Evolutionary conservation across 2,329 filamentous ascomycete species (phyloP).

Genomic region (Elsinoe perseae): DNA sequence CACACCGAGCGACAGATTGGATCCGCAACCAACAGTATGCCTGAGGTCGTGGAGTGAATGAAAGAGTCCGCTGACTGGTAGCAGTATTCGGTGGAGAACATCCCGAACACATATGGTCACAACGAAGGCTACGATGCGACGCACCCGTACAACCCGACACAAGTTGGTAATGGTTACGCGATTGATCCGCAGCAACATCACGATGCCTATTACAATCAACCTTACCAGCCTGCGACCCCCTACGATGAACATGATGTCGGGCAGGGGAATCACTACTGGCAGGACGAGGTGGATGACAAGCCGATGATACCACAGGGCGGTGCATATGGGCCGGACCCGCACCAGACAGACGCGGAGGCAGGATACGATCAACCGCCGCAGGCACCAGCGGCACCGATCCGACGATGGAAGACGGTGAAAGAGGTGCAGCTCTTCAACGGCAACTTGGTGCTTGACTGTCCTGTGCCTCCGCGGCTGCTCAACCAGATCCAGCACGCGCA

Average conservation of each 20-base stretch:
- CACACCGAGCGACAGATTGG: constrained; percentile 66
- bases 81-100: constrained; percentile 64
- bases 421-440: constrained; percentile 95
- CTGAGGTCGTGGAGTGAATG: background rate
- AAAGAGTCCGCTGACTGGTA: background rate
- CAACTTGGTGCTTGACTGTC: constrained; percentile 94
- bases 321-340: constrained; percentile 55
- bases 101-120: constrained; percentile 55
- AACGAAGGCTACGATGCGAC: constrained; percentile 53
- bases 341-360: constrained; percentile 30
- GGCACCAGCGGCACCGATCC: constrained; percentile 56
- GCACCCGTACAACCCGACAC: constrained; percentile 32
- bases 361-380: constrained; percentile 40
- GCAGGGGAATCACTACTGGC: constrained; percentile 44
- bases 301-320: constrained; percentile 66
- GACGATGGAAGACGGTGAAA: constrained; percentile 97
- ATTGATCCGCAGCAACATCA: constrained; percentile 79
- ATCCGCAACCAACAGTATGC: constrained; percentile 72
- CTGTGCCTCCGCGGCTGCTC: constrained; percentile 79
- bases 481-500: constrained; percentile 79
- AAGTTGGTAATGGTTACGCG: constrained; percentile 54
- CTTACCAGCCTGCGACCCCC: constrained; percentile 59
- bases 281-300: constrained; percentile 59
- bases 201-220: constrained; percentile 76
- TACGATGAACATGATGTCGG: constrained; percentile 17